Evolutionary conservation across 805 yeast genomes (phyloP).

Genomic region (Wickerhamiella australiensis): DNA sequence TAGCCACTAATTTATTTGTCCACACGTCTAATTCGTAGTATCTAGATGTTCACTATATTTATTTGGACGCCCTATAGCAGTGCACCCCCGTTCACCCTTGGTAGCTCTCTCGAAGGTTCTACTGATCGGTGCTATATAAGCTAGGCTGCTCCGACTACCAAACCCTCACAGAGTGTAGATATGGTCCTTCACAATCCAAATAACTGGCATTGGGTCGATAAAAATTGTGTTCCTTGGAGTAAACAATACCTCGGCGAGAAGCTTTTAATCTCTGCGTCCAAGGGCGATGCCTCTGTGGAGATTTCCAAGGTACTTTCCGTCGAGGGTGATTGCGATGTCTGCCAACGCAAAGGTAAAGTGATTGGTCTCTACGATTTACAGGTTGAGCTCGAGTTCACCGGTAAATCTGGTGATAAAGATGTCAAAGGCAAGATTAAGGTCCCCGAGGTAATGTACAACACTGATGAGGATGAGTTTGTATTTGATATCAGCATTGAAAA

Average conservation of each 20-base stretch:
- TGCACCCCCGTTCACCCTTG: not conserved
- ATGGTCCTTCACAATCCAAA: slow-evolving; percentile 97
- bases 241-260: slow-evolving; percentile 56
- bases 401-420: slow-evolving; percentile 32
- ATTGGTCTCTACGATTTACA: slow-evolving; percentile 80
- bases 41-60: too few relatives aligned
- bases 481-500: slow-evolving; percentile 58
- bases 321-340: slow-evolving; percentile 95
- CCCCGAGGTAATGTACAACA: slow-evolving; percentile 92
- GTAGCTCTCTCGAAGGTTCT: slow-evolving; percentile 11
- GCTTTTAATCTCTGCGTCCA: slow-evolving; percentile 35
- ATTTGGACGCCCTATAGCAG: not conserved
- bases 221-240: slow-evolving; percentile 91
- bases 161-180: slow-evolving; percentile 24
- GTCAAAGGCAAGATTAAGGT: slow-evolving; percentile 63
- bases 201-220: slow-evolving; percentile 99
- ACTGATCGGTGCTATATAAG: not conserved
- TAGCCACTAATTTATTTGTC: too few relatives aligned
- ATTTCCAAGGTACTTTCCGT: slow-evolving; percentile 43
- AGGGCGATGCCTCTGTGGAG: slow-evolving; percentile 25
- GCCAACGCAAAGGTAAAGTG: slow-evolving; percentile 93
- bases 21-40: too few relatives aligned
- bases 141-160: not conserved
- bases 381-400: slow-evolving; percentile 47
- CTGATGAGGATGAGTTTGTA: slow-evolving; percentile 74